Base-by-base conservation (phyloP, 148 eudicot species). In the Rhododendron williamsianum region DNA sequence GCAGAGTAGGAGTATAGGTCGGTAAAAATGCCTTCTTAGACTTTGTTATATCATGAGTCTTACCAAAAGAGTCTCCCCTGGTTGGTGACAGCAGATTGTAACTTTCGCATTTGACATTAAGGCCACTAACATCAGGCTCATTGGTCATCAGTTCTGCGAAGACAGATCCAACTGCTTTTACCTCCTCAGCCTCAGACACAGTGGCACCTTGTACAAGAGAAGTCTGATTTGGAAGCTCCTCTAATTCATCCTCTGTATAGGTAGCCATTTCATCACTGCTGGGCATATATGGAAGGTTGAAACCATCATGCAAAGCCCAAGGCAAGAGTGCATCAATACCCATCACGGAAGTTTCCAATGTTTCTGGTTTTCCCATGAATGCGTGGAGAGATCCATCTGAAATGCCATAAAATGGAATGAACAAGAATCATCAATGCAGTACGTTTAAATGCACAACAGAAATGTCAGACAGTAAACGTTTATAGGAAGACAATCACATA, bases 21-120 rank as follows among this genome's bases (percentile, higher is more conserved):
- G 82, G 87, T 48, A 87, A 73, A 23, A 89, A 89, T 52, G 88
- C 85, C 74, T 91, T 81, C 51, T 84, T 83, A 52, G 86, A 82
- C 38, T 79, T 72, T 49, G 87, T 80, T 76, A 85, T 86, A 82
- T 83, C 82, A 81, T 78, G 63, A 27, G 80, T 80, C n/a, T 65
- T 27, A 54, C 56, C 63, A 77, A 81, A 72, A 74, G 27, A 51
- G 51, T 19, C 69, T 78, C 52, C 82, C n/a, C 23, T 35, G 38
- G 46, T 78, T 33, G 81, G 60, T 41, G 82, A 35, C 82, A 7
- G 36, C 81, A 35, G 63, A 15, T 71, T n/a, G 87, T 67, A 80
- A 38, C 82, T 87, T 72, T 52, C 79, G 82, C 67, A 54, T 54
- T 69, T 79, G 73, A 85, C 81, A 78, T 84, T 85, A 84, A 46